A percentile compares a stretch with the other conserved stretches of the same genome.
Conservation (phyloP, 228 moss, liverwort and hornwort genomes). For the Sphagnum magellanicum region DNA sequence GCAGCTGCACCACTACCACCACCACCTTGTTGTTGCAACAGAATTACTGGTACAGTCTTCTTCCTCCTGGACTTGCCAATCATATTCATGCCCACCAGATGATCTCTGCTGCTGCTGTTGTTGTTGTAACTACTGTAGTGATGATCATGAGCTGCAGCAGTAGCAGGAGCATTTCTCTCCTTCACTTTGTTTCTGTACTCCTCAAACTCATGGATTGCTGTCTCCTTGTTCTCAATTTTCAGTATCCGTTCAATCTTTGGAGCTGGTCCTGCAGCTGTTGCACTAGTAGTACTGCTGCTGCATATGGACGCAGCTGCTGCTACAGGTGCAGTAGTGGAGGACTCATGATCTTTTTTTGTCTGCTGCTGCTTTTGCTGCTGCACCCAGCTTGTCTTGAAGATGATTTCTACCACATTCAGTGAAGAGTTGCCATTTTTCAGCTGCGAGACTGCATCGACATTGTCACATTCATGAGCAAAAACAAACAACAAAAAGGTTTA, state of each 20-base stretch:
- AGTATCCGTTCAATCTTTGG: slow-evolving; percentile 75
- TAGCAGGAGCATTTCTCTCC: background rate
- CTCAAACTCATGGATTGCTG: slow-evolving; percentile 65
- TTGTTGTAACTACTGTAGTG: too few species aligned
- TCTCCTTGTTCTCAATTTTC: slow-evolving; percentile 71
- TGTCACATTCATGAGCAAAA: background rate
- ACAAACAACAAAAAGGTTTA: background rate
- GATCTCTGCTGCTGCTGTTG: slow-evolving; percentile 45
- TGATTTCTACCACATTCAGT: slow-evolving; percentile 84
- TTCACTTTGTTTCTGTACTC: slow-evolving; percentile 74
- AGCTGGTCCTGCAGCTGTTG: too few species aligned
- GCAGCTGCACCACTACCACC: too few species aligned
- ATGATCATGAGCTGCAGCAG: too few species aligned
- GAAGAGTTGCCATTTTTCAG: slow-evolving; percentile 72
- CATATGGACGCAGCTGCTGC: too few species aligned
- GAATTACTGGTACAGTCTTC: too few species aligned
- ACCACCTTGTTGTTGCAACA: too few species aligned
- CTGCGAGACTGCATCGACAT: slow-evolving; percentile 50
- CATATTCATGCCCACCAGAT: slow-evolving; percentile 30
- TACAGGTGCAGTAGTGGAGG: too few species aligned
- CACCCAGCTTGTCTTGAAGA: slow-evolving; percentile 84
- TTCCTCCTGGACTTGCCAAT: too few species aligned
- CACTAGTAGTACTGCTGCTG: too few species aligned
- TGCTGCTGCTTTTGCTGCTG: slow-evolving; percentile 38
- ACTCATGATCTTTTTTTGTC: too few species aligned